Conservation (phyloP, 108 stramenopile genomes). For the Discostella pseudostelligera region DNA sequence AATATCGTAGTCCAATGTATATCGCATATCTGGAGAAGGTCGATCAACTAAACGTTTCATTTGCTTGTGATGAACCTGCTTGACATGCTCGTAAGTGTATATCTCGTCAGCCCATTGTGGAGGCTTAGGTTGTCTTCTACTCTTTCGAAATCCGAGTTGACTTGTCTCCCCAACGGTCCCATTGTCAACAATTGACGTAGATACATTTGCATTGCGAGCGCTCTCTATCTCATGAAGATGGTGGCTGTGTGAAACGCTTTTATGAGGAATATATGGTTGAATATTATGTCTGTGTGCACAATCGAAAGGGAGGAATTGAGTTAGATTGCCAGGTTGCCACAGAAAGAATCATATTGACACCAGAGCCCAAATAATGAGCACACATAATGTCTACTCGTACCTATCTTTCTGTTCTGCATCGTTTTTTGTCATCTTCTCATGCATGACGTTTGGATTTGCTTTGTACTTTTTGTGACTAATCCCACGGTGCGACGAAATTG, state of each 20-base stretch:
- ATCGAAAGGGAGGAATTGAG: too few species aligned
- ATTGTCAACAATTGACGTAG: neutral
- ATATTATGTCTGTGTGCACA: too few species aligned
- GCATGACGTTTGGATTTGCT: too few species aligned
- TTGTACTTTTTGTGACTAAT: neutral
- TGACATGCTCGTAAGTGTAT: constrained; percentile 6
- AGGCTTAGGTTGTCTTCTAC: neutral
- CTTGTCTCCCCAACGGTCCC: neutral
- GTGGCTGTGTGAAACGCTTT: too few species aligned
- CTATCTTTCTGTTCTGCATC: too few species aligned
- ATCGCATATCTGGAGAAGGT: constrained; percentile 12
- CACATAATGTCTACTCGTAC: too few species aligned
- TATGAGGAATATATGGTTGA: too few species aligned
- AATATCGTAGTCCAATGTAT: constrained; percentile 21
- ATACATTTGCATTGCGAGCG: neutral
- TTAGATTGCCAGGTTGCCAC: too few species aligned
- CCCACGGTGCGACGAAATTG: constrained; percentile 2
- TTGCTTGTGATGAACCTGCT: neutral
- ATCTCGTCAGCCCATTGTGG: constrained; percentile 5
- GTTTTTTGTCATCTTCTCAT: too few species aligned
- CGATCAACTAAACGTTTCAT: constrained; percentile 1
- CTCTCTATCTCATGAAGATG: neutral
- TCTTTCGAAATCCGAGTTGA: neutral
- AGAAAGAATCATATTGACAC: too few species aligned
- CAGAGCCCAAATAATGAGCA: too few species aligned